phyloP scores from a whole-genome alignment of 176 grass and related monocot genomes.

The Oryza longistaminata region DNA sequence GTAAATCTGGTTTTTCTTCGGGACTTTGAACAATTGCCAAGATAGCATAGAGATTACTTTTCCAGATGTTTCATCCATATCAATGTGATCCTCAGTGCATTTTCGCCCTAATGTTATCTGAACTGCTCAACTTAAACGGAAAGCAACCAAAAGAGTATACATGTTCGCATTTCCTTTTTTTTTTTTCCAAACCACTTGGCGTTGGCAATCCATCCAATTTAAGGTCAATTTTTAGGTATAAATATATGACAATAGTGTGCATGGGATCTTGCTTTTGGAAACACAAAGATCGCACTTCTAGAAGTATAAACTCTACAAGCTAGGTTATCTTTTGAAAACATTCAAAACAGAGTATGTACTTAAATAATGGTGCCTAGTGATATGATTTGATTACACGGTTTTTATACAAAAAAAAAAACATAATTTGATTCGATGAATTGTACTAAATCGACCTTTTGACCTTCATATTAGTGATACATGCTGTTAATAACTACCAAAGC shows the following conservation, averaged over 20 bases:
- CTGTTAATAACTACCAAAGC: no score
- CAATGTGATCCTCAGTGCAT: not conserved
- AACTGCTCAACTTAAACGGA: conserved; percentile 1
- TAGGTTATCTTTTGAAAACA: not conserved
- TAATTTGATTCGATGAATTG: no score
- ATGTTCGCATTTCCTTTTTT: not conserved
- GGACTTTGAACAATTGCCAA: no score
- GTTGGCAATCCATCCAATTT: not conserved
- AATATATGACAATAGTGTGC: not conserved
- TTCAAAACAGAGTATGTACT: not conserved
- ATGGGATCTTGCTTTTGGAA: not conserved
- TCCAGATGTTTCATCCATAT: not conserved
- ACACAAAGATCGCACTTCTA: not conserved
- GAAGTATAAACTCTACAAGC: not conserved
- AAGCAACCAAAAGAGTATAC: not conserved
- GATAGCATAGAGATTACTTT: not conserved
- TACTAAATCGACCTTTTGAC: no score
- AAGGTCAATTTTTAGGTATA: conserved; percentile 7
- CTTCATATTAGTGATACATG: no score
- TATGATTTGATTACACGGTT: no score
- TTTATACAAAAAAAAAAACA: no score
- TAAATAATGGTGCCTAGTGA: no score
- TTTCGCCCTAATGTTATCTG: not conserved
- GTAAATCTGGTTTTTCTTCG: no score
- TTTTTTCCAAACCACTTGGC: not conserved